Evolutionary conservation across 208 protist genomes (phyloP), one percentile per base, ranked within the genome.

Genomic region (Trypanosoma theileri): DNA sequence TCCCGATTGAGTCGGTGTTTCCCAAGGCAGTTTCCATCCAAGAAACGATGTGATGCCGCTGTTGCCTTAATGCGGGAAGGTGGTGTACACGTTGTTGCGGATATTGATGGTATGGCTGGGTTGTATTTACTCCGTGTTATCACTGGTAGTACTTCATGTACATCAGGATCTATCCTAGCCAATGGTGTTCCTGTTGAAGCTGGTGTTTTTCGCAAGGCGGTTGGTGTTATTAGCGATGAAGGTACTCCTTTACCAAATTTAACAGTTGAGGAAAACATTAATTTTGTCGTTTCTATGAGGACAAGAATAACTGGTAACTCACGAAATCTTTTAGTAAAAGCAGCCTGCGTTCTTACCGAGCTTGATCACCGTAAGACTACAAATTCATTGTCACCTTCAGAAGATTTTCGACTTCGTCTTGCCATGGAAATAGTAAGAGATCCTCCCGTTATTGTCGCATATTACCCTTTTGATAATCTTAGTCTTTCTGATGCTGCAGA

Each of bases 351-450:
- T 14, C 82, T 91, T 51, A 74, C 79, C 21, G 64, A 54, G n/a
- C 63, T 91, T 4, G 71, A 82, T 52, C 57, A 66, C 4, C 19
- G n/a, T n/a, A 72, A 67, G 8, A 71, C 50, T 52, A 68, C 82
- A 3, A 59, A 57, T 26, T 66, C 68, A 21, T 72, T 91, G 14
- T 71, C 61, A 19, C 59, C 60, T 58, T 66, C 62, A 53, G 82
- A 82, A 64, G 54, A 54, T 59, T 82, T 91, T 52, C 72, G 77
- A 22, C 71, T 91, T 66, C 73, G 71, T 63, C 59, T 91, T 42
- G 85, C 76, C 3, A 75, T 88, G 71, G 85, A 91, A 74, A 66
- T 91, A 28, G 71, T 84, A 21, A 73, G 83, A 41, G 82, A 91
- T 64, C 71, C 82, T 28, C 78, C 85, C 16, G 66, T 83, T 21